phyloP scores from a whole-genome alignment of 2,329 filamentous ascomycete species.

The Sporothrix humicola region DNA sequence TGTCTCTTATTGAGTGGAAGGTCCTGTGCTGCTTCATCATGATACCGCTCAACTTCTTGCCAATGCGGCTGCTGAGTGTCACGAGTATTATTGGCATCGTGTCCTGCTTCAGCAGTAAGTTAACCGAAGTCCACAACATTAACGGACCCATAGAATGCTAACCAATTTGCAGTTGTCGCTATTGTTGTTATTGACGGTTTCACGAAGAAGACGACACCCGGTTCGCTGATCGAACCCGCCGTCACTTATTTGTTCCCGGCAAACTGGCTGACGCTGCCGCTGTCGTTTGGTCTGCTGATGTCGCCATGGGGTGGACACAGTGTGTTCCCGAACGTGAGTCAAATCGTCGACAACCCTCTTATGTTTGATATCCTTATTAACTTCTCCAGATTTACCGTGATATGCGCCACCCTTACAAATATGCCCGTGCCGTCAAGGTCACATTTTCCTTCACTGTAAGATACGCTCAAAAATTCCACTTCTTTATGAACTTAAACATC shows the following conservation, averaged over 20 bases:
- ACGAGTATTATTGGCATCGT: constrained; percentile 93
- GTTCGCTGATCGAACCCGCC: constrained; percentile 82
- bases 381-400: constrained; percentile 63
- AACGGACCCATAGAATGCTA: not conserved
- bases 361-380: not conserved
- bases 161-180: constrained; percentile 67
- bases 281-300: constrained; percentile 90
- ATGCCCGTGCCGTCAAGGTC: constrained; percentile 52
- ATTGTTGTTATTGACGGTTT: constrained; percentile 87
- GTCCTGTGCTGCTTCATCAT: constrained; percentile 78
- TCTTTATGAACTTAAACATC: too few relatives aligned
- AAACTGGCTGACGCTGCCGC: constrained; percentile 84
- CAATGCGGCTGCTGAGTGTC: constrained; percentile 82
- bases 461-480: constrained; percentile 27
- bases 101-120: constrained; percentile 84
- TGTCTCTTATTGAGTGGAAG: constrained; percentile 78
- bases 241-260: constrained; percentile 80
- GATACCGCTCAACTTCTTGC: constrained; percentile 82
- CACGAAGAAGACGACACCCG: constrained; percentile 76
- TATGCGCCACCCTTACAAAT: constrained; percentile 79
- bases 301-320: constrained; percentile 69
- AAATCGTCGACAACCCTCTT: not conserved
- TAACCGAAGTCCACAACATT: too few relatives aligned
- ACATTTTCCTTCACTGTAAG: constrained; percentile 45
- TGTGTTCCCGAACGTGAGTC: constrained; percentile 75